phyloP scores from a whole-genome alignment of 2,329 filamentous ascomycete genomes.

The Clonostachys rosea region DNA sequence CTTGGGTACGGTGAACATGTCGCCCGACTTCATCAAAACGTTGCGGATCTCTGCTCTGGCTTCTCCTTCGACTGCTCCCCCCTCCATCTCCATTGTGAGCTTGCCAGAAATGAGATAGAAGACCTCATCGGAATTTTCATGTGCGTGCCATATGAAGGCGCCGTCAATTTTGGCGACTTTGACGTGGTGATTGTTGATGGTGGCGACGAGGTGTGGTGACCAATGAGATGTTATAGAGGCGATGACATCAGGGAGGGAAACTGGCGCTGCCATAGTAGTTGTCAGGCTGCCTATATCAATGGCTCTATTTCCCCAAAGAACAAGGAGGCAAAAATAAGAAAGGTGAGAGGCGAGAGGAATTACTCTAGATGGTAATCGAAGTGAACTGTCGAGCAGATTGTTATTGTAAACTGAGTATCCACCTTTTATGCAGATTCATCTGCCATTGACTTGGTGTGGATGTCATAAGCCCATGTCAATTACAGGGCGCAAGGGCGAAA shows the following conservation, averaged over 20 bases:
- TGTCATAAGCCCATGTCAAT: no score
- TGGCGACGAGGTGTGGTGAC: conserved; percentile 22
- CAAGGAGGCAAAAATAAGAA: no score
- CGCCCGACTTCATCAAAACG: conserved; percentile 19
- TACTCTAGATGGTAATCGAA: no score
- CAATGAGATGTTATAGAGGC: conserved; percentile 19
- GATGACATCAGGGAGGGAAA: conserved; percentile 15
- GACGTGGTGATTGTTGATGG: conserved; percentile 29
- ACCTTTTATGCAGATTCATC: no score
- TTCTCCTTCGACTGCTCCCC: conserved; percentile 3
- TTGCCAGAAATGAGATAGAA: conserved; percentile 30
- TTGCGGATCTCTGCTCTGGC: conserved; percentile 1
- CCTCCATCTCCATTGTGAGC: conserved; percentile 24
- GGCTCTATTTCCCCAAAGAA: no score
- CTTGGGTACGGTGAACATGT: conserved; percentile 26
- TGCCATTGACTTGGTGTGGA: no score
- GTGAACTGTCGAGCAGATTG: no score
- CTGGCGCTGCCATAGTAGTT: not conserved
- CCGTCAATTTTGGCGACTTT: conserved; percentile 32
- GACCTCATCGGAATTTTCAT: conserved; percentile 32
- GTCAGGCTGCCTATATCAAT: no score
- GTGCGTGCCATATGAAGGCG: conserved; percentile 31
- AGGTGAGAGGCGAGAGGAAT: no score
- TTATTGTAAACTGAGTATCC: no score
- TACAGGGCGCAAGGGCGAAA: no score